Base-by-base conservation (phyloP, 2,329 filamentous ascomycete genomes). In the Zelopaecilomyces penicillatus region DNA sequence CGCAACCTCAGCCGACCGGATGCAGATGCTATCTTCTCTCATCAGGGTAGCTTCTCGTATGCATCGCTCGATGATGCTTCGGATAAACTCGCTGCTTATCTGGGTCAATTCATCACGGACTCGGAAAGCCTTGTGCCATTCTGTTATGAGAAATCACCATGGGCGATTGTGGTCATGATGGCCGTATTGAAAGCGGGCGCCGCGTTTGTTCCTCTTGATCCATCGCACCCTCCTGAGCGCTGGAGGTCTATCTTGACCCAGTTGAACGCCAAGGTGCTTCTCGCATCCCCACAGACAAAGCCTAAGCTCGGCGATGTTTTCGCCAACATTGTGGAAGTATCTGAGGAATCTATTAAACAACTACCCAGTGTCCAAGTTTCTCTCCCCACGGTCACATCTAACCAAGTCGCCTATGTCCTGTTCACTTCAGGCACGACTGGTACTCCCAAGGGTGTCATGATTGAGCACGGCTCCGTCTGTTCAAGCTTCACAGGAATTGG, bases 401-500 rank as follows among this genome's bases (percentile, higher is more conserved):
- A 39, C 19, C 9, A 37, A 11, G 8, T 27, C 9, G 37, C 19
- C 6, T 28, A 9, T 30, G 27, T 56, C 7, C 48, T 55, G 7
- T 57, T 51, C 29, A 57, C 54, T 0, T 57, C 54, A 0, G 54
- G 54, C 1, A 55, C 46, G 0, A 57, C 54, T 0, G 54, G 54
- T 2, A 7, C 44, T 1, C 54, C 54, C 0, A 57, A 57, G 10
- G 54, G 46, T 0, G 50, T 54, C 0, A 35, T 55, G 0, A 33
- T 57, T 6, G 50, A 55, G 26, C 54, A 57, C 28, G 39, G 34
- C 2, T 43, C 49, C 1, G 37, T 52, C 8, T 41, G 42, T 4
- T 46, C 51, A 0, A 45, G 45, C 38, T 39, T 37, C 0, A 32
- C 30, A 2, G 36, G 43, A 10, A 49, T 52, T 4, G 45, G 42